Evolutionary conservation across 2,329 filamentous ascomycete species (phyloP).

Genomic region (Cercospora canescens): DNA sequence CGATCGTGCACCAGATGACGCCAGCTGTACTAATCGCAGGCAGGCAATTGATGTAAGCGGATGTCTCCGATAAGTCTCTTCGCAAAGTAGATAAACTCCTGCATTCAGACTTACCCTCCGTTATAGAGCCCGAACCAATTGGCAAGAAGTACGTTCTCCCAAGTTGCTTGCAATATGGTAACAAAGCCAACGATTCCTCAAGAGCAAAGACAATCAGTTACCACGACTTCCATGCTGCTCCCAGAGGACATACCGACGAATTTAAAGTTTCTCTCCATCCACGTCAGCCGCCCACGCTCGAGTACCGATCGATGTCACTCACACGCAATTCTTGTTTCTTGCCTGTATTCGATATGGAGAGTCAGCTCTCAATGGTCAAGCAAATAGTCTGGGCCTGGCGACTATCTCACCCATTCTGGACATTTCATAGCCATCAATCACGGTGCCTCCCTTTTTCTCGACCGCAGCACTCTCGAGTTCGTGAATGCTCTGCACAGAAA

Average conservation of each 20-base stretch:
- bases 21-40: conserved; percentile 10
- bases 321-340: conserved; percentile 52
- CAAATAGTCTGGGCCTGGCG: not conserved
- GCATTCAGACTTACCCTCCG: not conserved
- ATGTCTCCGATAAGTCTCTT: not conserved
- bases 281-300: not conserved
- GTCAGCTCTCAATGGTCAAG: not conserved
- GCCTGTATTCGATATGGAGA: conserved; percentile 21
- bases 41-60: not conserved
- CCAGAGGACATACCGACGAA: conserved; percentile 12
- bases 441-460: conserved; percentile 32
- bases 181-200: conserved; percentile 54
- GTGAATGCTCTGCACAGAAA: conserved; percentile 28
- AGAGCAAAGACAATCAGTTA: not conserved
- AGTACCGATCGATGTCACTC: conserved; percentile 1
- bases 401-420: conserved; percentile 41
- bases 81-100: not conserved
- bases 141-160: conserved; percentile 51
- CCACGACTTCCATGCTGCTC: not conserved
- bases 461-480: conserved; percentile 22
- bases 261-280: conserved; percentile 17
- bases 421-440: conserved; percentile 47
- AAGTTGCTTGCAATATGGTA: conserved; percentile 56
- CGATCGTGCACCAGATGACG: conserved; percentile 36
- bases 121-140: conserved; percentile 35